Percentiles rank a stretch among this genome's conserved stretches.
Conservation (phyloP, 495 filamentous ascomycete genomes). For the Penicillium manginii region DNA sequence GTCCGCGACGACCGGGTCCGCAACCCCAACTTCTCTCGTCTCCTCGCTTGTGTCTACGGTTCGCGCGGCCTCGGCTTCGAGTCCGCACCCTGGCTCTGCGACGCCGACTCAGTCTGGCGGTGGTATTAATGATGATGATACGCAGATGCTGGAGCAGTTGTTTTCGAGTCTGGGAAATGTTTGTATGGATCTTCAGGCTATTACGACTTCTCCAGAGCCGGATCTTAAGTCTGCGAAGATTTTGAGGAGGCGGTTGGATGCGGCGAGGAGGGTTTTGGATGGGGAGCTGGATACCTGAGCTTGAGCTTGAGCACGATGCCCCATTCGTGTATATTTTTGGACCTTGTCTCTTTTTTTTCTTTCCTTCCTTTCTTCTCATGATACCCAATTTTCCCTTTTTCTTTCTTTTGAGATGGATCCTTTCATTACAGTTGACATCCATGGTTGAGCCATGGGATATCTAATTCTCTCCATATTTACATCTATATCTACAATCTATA, state of each 20-base stretch:
- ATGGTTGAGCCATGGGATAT: slow-evolving; percentile 11
- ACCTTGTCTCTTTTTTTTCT: slow-evolving; percentile 9
- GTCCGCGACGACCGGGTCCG: slow-evolving; percentile 33
- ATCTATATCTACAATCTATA: background rate
- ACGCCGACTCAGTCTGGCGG: slow-evolving; percentile 29
- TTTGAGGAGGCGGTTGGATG: slow-evolving; percentile 71
- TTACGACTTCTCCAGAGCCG: slow-evolving; percentile 44
- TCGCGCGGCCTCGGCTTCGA: slow-evolving; percentile 46
- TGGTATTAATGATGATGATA: slow-evolving; percentile 67
- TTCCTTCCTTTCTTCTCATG: slow-evolving; percentile 12
- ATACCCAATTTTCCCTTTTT: slow-evolving; percentile 27
- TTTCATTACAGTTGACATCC: background rate
- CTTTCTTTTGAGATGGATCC: slow-evolving; percentile 1
- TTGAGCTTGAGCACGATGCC: background rate
- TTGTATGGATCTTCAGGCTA: slow-evolving; percentile 68
- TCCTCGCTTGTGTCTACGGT: slow-evolving; percentile 44
- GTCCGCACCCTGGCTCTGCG: slow-evolving; percentile 33
- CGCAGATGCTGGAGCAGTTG: slow-evolving; percentile 74
- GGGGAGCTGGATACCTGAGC: slow-evolving; percentile 56
- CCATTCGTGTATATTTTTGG: slow-evolving; percentile 14
- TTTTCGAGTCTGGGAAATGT: slow-evolving; percentile 74
- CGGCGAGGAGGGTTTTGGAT: slow-evolving; percentile 71
- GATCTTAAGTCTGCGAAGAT: slow-evolving; percentile 63
- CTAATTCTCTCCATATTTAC: background rate
- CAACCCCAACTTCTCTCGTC: slow-evolving; percentile 45